Evolutionary conservation across 768 basidiomycete species (phyloP).

Genomic region (Lactifluus echinatus): DNA sequence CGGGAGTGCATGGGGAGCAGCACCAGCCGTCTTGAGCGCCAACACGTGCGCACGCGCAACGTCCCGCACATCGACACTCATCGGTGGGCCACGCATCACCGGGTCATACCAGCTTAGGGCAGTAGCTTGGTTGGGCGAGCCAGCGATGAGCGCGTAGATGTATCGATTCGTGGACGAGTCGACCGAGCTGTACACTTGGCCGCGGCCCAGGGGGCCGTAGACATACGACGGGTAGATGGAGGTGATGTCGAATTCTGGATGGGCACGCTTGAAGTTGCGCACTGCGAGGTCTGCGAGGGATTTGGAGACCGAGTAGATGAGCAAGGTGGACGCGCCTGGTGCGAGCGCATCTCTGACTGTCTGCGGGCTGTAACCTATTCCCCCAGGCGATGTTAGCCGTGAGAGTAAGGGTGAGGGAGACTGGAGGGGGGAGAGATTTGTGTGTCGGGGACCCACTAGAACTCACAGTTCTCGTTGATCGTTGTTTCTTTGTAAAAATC

Average conservation of each 20-base stretch:
- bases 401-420: background rate
- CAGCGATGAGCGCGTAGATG: slow-evolving; percentile 23
- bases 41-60: slow-evolving; percentile 27
- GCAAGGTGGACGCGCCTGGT: slow-evolving; percentile 10
- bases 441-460: no score
- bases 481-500: slow-evolving; percentile 1
- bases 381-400: background rate
- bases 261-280: no score
- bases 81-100: slow-evolving; percentile 14
- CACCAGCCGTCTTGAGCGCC: slow-evolving; percentile 17
- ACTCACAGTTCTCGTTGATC: slow-evolving; percentile 9
- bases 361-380: slow-evolving; percentile 31
- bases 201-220: slow-evolving; percentile 23
- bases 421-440: background rate
- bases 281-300: no score
- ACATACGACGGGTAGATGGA: slow-evolving; percentile 27
- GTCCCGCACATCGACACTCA: slow-evolving; percentile 27
- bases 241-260: background rate
- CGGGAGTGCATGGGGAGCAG: background rate
- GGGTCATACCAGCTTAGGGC: slow-evolving; percentile 11
- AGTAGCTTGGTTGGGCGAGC: slow-evolving; percentile 11
- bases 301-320: no score
- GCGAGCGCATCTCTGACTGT: slow-evolving; percentile 27
- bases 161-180: slow-evolving; percentile 23
- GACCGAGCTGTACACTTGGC: slow-evolving; percentile 18